phyloP scores from a whole-genome alignment of 2,329 filamentous ascomycete species.

The Orbilia quercus region DNA sequence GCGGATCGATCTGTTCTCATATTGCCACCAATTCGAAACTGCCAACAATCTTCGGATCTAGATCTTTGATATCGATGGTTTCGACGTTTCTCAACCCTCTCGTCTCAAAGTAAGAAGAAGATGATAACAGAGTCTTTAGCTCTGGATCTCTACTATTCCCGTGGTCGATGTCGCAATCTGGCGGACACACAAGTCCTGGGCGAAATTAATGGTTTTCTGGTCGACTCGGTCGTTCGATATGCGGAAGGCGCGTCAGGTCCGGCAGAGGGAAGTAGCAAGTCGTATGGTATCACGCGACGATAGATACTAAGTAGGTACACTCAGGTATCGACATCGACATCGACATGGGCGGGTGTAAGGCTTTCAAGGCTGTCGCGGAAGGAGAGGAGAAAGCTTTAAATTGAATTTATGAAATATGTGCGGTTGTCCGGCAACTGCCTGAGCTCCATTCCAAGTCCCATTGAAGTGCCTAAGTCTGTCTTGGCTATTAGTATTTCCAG shows the following conservation, averaged over 20 bases:
- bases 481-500: neutral
- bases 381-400: conserved; percentile 15
- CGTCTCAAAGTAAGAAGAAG: no score
- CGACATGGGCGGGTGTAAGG: conserved; percentile 1
- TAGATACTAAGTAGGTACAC: no score
- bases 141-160: no score
- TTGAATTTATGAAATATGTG: neutral
- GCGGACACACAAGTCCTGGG: no score
- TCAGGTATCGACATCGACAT: no score
- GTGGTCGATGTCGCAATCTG: neutral
- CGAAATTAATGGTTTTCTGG: no score
- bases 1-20: conserved; percentile 19
- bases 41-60: no score
- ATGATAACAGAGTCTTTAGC: no score
- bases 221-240: no score
- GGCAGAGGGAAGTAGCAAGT: neutral
- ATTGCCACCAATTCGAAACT: neutral
- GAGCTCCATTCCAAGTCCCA: conserved; percentile 2
- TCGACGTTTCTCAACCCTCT: no score
- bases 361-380: neutral
- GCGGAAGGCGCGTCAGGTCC: no score
- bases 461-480: neutral
- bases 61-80: no score
- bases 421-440: conserved; percentile 1
- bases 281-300: neutral